Base-by-base conservation (phyloP, 352 stramenopile genomes). In the Phytopythium boreale region DNA sequence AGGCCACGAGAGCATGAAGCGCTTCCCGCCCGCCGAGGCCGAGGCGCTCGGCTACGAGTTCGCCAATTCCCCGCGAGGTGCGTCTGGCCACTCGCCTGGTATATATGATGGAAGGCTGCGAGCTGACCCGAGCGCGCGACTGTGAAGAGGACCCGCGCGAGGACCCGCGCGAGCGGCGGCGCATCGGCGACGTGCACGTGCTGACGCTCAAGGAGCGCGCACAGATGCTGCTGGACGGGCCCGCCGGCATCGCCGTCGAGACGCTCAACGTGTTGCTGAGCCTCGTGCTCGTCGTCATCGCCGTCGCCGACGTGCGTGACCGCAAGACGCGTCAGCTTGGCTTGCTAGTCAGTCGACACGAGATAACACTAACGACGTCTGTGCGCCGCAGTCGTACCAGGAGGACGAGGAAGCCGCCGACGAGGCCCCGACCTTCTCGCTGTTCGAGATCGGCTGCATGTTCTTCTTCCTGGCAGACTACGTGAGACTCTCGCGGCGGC, bases 381-480 rank as follows among this genome's bases (percentile, higher is more conserved):
- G 4, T 41, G 12, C 15, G 56, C n/a, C 27, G 55, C 47, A 82
- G 77, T 79, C 72, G 24, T 87, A 84, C 58, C 41, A 76, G 24
- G 39, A 64, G 10, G 52, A 26, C 2, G 39, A 66, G 0, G 39
- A 27, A n/a, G n/a, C n/a, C n/a, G n/a, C n/a, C n/a, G 31, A 61
- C 11, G 22, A 63, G 24, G 63, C 59, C 24, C 34, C 55, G 2
- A 31, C 57, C 11, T 83, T 82, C 61, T 59, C 71, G 37, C 31
- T 61, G 39, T 75, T 86, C 29, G 78, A 79, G 56, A 49, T 83
- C 51, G 29, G 62, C 4, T 71, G 63, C 56, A 87, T 73, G 19
- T 34, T 71, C 27, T 68, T 85, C 51, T 89, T 89, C 29, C 65
- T 73, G 4, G 15, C 75, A 24, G 76, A 89, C 61, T 89, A 83